Percentiles rank a stretch among this genome's conserved stretches.
These are phyloP conservation scores for Nannochloris sp. DNA, from an alignment of 139 green algal species.

Conservation along the genomic window DNA sequence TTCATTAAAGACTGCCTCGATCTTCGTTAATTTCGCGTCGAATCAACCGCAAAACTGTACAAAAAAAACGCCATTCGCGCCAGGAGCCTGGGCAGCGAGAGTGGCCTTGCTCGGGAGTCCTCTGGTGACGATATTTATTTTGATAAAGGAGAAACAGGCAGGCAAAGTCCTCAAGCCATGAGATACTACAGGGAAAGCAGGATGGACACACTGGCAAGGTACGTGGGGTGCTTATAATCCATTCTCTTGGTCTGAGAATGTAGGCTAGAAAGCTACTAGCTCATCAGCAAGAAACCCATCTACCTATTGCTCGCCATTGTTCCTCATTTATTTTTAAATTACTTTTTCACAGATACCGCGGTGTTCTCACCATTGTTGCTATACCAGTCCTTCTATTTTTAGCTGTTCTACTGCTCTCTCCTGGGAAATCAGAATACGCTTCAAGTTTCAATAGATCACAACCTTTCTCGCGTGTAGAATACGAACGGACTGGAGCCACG, in stretches of 20 bases:
- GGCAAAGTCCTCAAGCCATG: not conserved
- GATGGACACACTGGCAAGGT: not conserved
- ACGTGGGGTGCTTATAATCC: not conserved
- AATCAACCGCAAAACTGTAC: no score
- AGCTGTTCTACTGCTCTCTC: conserved; percentile 47
- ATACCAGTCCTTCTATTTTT: conserved; percentile 49
- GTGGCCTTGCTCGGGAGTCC: not conserved
- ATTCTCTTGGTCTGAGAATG: no score
- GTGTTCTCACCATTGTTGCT: conserved; percentile 2
- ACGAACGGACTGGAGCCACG: not conserved
- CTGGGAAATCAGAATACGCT: conserved; percentile 10
- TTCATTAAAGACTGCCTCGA: no score
- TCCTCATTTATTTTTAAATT: no score
- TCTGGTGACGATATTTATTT: not conserved
- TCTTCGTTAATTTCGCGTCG: no score
- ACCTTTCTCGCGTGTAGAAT: conserved; percentile 5
- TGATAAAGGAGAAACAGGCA: not conserved
- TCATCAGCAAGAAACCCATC: no score
- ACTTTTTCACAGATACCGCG: conserved; percentile 12
- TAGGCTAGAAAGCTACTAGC: no score
- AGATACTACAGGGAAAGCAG: not conserved
- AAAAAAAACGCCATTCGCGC: not conserved
- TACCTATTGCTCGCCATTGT: no score
- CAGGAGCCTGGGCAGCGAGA: not conserved
- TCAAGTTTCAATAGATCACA: conserved; percentile 17